Evolutionary conservation across 2,329 filamentous ascomycete species (phyloP), one percentile per base, ranked within the genome.

Genomic region (Stromatinia cepivora): DNA sequence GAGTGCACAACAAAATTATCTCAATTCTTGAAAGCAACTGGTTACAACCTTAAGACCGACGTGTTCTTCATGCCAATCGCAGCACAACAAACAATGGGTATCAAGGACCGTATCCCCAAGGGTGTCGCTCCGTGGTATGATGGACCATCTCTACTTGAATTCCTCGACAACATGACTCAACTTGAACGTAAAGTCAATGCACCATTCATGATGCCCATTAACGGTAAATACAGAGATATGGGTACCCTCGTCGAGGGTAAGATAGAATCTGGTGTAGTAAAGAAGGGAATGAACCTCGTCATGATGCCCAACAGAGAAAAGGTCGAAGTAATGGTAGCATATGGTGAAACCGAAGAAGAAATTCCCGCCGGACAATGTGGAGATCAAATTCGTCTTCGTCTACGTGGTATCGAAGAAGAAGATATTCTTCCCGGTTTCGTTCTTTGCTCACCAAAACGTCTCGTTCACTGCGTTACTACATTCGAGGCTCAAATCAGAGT

Each of bases 181-280:
- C 87, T 97, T 52, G 94, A 99, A 80, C 92, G 95, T 76, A 99
- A 98, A 84, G 82, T 97, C 76, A 97, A 97, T 76, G 95, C 95
- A 2, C 94, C 95, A 13, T 98, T 99, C 86, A 98, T 99, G 95
- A 97, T 99, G 94, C 92, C 95, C 11, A 86, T 99, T 73, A 92
- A 92, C 73, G 93, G 92, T 81, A 99, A 99, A 83, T 99, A 98
- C 84, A 88, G 92, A 76, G 96, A 99, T 79, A 90, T 99, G 86
- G 95, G 95, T 76, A 99, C 95, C 72, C 93, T 99, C 87, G 88
- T 97, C 54, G 96, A 99, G 83, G 95, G 95, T 74, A 97, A 97
- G 85, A 92, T 99, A 73, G 95, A 99, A 81, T 92, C 94, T 25
- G 94, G 93, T 79, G 91, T 97, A 59, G 85, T 97, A 80, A 95